Evolutionary conservation across 495 filamentous ascomycete genomes (phyloP), one percentile per base, ranked within the genome.

Genomic region (Terfezia boudieri): DNA sequence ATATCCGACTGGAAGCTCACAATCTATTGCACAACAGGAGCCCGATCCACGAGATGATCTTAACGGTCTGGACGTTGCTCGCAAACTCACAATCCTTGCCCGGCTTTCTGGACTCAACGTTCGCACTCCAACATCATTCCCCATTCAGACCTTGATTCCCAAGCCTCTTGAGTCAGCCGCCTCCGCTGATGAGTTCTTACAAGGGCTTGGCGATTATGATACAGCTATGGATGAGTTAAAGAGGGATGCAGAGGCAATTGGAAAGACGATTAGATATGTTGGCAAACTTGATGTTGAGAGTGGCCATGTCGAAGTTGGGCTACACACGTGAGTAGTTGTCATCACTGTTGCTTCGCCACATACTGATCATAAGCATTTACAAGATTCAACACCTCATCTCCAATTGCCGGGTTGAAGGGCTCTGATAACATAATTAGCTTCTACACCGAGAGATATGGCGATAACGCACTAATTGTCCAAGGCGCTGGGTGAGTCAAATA

Each of bases 361-460:
- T 23, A 7, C 2, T 16, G 50, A 23, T 59, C 37, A 43, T 46
- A n/a, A 43, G 10, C 22, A 4, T 41, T 38, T n/a, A 16, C 12
- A 49, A 64, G 63, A 9, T 86, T 92, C 53, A 81, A 84, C 51
- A 79, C 74, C 60, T 79, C 81, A 49, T 82, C 84, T 63, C 80
- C 90, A 36, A 92, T 96, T 68, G 90, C 89, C 35, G 82, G 83
- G 37, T 71, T 96, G 55, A 92, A 93, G 73, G 90, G 90, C 38
- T 94, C 86, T 68, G 90, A 94, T 66, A 96, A 96, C 71, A 89
- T 95, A 64, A 90, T 98, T 63, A 90, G 79, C 74, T 94, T 98
- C 74, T 93, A 90, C 69, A 95, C 90, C 49, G 81, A 88, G 72
- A 77, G 90, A 61, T 96, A 98, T 65, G 86, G 85, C 41, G 72